phyloP scores from a whole-genome alignment of 2,329 filamentous ascomycete species.

The Colletotrichum liaoningense region DNA sequence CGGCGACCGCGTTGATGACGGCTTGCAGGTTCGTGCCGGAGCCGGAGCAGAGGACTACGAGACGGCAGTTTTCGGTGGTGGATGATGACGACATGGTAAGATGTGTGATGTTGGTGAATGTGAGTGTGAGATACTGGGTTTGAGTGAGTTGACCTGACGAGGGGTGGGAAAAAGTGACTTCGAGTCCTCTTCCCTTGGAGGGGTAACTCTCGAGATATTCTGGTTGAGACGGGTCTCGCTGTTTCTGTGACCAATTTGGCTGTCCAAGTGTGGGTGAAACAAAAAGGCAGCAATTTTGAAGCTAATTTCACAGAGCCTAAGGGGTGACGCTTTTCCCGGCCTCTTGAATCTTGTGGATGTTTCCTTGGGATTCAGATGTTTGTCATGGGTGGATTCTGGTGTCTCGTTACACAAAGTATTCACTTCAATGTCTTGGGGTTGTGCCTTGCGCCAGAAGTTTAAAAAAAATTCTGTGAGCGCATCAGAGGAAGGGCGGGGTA shows the following conservation, averaged over 20 bases:
- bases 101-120: neutral
- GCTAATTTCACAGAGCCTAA: neutral
- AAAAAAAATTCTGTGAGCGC: neutral
- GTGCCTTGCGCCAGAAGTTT: neutral
- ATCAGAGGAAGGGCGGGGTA: neutral
- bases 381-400: neutral
- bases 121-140: neutral
- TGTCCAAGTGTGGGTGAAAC: neutral
- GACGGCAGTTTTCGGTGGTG: constrained; percentile 51
- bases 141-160: neutral
- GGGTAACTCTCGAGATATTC: neutral
- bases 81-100: constrained; percentile 1
- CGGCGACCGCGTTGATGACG: constrained; percentile 63
- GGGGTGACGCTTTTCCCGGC: neutral
- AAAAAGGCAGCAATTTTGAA: neutral
- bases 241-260: neutral
- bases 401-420: neutral
- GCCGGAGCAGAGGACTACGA: constrained; percentile 78
- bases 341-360: neutral
- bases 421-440: neutral
- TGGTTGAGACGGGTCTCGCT: neutral
- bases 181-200: neutral
- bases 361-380: neutral
- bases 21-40: constrained; percentile 85
- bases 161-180: neutral